phyloP scores from a whole-genome alignment of 495 filamentous ascomycete genomes.

The Penicillium nucicola region DNA sequence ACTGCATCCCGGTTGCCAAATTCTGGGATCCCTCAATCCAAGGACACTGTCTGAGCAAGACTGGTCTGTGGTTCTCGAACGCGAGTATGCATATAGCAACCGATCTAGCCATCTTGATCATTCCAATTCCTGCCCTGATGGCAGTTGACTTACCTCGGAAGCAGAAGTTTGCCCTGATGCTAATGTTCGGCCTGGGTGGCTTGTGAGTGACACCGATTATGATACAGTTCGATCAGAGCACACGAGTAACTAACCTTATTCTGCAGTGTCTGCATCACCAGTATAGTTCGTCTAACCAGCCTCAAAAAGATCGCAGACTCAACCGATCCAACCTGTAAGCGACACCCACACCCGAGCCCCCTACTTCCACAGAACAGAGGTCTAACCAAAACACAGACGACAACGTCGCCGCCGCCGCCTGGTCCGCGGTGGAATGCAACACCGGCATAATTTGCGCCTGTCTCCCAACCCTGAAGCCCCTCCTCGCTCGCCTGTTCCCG shows the following conservation, averaged over 20 bases:
- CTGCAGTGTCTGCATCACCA: slow-evolving; percentile 44
- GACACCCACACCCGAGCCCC: not conserved
- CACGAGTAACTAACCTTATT: slow-evolving; percentile 5
- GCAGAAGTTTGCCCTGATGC: slow-evolving; percentile 45
- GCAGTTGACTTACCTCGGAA: slow-evolving; percentile 43
- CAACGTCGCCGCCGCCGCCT: slow-evolving; percentile 58
- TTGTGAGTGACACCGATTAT: slow-evolving; percentile 39
- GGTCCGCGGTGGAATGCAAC: slow-evolving; percentile 92
- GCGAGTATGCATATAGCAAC: slow-evolving; percentile 50
- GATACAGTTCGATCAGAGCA: too few species aligned
- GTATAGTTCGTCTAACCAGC: slow-evolving; percentile 36
- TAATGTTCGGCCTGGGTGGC: slow-evolving; percentile 50
- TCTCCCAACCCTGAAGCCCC: slow-evolving; percentile 80
- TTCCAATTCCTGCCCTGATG: slow-evolving; percentile 47
- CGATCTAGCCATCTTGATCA: slow-evolving; percentile 50
- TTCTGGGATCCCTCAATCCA: slow-evolving; percentile 36
- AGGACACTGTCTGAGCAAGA: slow-evolving; percentile 38
- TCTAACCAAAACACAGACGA: slow-evolving; percentile 35
- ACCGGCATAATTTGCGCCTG: slow-evolving; percentile 84
- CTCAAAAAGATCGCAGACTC: slow-evolving; percentile 40
- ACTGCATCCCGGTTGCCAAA: slow-evolving; percentile 46
- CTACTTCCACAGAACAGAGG: not conserved
- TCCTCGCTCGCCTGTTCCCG: slow-evolving; percentile 49
- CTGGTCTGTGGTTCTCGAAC: slow-evolving; percentile 49
- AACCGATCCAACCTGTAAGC: slow-evolving; percentile 41